Evolutionary conservation across 208 protist species (phyloP).

Genomic region (Crithidia thermophila): DNA sequence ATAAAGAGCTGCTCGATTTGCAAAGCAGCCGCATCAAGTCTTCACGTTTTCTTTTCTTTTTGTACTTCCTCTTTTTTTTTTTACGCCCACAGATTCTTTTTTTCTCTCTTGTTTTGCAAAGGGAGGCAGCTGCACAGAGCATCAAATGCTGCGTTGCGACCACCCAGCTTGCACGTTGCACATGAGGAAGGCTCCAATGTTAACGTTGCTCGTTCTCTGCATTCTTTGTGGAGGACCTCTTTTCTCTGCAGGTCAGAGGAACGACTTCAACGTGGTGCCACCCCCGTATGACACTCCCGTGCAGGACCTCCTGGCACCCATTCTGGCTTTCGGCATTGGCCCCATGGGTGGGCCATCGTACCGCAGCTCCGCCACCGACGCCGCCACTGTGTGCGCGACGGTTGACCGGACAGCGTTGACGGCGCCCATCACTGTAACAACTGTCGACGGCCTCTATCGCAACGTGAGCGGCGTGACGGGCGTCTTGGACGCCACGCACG

Average conservation of each 20-base stretch:
- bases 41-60: neutral
- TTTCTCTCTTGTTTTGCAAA: conserved; percentile 6
- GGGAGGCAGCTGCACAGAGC: too few relatives aligned
- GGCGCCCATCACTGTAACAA: conserved; percentile 18
- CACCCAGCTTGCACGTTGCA: too few relatives aligned
- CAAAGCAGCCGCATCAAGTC: neutral
- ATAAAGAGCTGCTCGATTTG: too few relatives aligned
- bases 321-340: conserved; percentile 18
- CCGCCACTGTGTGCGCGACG: conserved; percentile 17
- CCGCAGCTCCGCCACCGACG: neutral
- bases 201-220: too few relatives aligned
- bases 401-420: conserved; percentile 4
- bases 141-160: too few relatives aligned
- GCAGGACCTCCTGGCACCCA: conserved; percentile 24
- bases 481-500: conserved; percentile 24
- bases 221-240: too few relatives aligned
- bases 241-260: neutral
- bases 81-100: neutral
- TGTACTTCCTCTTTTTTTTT: neutral
- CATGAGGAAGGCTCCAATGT: too few relatives aligned
- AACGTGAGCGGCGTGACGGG: neutral
- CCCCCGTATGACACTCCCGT: conserved; percentile 18
- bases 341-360: conserved; percentile 21
- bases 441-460: conserved; percentile 19
- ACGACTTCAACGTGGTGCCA: neutral